Evolutionary conservation across 352 stramenopile genomes (phyloP), one percentile per base, ranked within the genome.

Genomic region (Plasmopara halstedii): DNA sequence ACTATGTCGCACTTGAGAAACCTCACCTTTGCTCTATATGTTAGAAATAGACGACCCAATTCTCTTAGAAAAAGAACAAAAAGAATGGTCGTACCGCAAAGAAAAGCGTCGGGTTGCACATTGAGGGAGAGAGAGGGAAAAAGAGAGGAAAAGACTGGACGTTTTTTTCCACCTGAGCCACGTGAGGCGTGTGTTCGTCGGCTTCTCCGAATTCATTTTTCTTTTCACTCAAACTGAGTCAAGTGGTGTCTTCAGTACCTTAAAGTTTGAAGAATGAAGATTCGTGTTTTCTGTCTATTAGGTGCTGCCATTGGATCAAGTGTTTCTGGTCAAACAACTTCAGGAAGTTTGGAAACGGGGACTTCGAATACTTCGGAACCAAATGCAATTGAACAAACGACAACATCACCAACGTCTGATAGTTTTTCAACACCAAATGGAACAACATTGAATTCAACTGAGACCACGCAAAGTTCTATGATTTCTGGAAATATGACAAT

Each of bases 181-280:
- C 26, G 39, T 37, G 15, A 42, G 37, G 6, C 22, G 29, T 15
- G 39, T 27, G 45, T 20, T 35, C 46, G 32, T 45, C 46, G 22
- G 38, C 10, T 25, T 11, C 11, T 5, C 1, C 23, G 5, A 37
- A 41, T 19, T 60, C 54, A 67, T 55, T 67, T 45, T 63, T 37
- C 41, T 39, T 64, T 69, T 64, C 41, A 43, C 55, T 36, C 35
- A 60, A 64, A 51, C 62, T 22, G 45, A 68, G 46, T 29, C 7
- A 67, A 62, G 37, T 20, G 33, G 36, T 18, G 20, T 34, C 45
- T 19, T 27, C 15, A 10, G 17, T 42, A 36, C 27, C 39, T 18
- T 33, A 42, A 8, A 10, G 25, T 36, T 5, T 29, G 25, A 45
- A 27, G 13, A n/a, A 67, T 67, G 58, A 67, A 67, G 48, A 47